Conservation (phyloP, 139 green algal species). For the Chlamydomonas applanata region DNA sequence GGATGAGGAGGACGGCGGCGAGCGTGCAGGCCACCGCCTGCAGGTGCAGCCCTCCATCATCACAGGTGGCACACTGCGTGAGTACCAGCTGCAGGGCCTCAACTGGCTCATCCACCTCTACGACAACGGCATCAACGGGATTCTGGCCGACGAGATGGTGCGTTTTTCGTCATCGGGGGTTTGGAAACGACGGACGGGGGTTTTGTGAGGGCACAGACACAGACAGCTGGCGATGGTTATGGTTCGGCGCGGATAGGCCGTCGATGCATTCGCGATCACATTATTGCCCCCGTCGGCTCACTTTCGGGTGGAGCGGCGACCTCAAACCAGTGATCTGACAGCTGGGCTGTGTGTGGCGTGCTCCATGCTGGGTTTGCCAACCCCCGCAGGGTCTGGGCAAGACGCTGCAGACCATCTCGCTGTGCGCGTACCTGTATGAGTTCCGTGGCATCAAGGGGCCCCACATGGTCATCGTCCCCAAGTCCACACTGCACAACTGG, state of each 20-base stretch:
- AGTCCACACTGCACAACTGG: constrained; percentile 99
- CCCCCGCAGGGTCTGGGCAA: constrained; percentile 92
- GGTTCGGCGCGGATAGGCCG: no score
- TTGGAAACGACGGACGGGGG: no score
- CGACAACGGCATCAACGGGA: constrained; percentile 99
- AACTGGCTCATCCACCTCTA: constrained; percentile 99
- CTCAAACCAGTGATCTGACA: no score
- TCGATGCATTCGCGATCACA: background rate
- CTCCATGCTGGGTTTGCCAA: background rate
- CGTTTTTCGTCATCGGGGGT: background rate
- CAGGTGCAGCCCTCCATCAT: constrained; percentile 83
- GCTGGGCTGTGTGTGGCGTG: no score
- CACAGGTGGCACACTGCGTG: constrained; percentile 87
- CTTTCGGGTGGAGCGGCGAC: no score
- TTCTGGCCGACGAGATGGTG: constrained; percentile 99
- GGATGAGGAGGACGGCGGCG: constrained; percentile 78
- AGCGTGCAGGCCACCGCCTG: constrained; percentile 70
- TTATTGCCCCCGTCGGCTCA: no score
- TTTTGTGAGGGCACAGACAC: background rate
- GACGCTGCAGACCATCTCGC: constrained; percentile 97
- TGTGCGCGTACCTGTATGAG: constrained; percentile 95
- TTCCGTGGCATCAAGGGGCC: constrained; percentile 94
- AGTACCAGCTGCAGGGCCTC: constrained; percentile 98
- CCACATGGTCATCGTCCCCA: constrained; percentile 97
- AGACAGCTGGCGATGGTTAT: background rate